phyloP scores from a whole-genome alignment of 2,329 filamentous ascomycete genomes.

The Aspergillus carbonarius region DNA sequence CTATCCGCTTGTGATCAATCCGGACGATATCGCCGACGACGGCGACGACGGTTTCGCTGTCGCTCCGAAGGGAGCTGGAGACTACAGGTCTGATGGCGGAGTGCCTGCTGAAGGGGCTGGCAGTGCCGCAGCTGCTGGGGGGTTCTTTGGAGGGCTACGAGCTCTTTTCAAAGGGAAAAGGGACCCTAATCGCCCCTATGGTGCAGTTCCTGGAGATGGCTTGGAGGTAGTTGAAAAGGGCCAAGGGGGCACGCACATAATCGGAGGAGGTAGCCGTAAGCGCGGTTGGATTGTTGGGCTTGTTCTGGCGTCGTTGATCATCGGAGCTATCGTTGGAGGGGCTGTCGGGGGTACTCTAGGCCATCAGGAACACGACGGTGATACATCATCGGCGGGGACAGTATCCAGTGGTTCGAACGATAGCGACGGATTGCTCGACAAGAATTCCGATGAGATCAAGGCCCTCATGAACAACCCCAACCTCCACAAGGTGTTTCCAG shows the following conservation, averaged over 20 bases:
- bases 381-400: constrained; percentile 32
- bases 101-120: constrained; percentile 47
- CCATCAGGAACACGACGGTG: constrained; percentile 49
- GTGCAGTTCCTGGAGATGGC: constrained; percentile 48
- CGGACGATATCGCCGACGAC: constrained; percentile 79
- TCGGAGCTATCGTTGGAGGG: constrained; percentile 71
- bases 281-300: constrained; percentile 68
- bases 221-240: constrained; percentile 58
- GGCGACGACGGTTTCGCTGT: constrained; percentile 76
- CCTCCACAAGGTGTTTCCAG: constrained; percentile 90
- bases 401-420: constrained; percentile 56
- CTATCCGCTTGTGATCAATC: constrained; percentile 61
- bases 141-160: constrained; percentile 43
- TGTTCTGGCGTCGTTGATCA: constrained; percentile 63
- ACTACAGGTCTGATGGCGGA: not conserved
- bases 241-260: constrained; percentile 58
- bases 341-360: constrained; percentile 70
- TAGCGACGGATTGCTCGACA: constrained; percentile 67
- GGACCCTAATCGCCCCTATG: constrained; percentile 53
- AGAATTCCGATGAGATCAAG: constrained; percentile 77
- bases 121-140: constrained; percentile 44
- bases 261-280: constrained; percentile 63
- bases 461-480: constrained; percentile 74
- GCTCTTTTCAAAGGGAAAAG: constrained; percentile 44
- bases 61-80: constrained; percentile 8